Base-by-base conservation (phyloP, 805 yeast species). In the Lachancea quebecensis region DNA sequence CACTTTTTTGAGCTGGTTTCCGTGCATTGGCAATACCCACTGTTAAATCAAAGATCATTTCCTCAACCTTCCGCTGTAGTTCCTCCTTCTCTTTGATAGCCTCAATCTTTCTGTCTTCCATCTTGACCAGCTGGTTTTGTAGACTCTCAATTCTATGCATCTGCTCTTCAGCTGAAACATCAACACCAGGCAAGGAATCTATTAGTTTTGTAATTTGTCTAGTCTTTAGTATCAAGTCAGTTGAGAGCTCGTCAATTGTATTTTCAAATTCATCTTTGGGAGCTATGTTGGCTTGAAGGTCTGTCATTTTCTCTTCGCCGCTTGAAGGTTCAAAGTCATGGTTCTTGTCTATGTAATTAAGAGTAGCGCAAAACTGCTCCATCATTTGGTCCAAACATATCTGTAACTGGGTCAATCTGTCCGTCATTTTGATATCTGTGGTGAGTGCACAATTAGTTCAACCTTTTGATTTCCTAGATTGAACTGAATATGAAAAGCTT, bases 141-240 rank as follows among this genome's bases (percentile, higher is more conserved):
- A 93, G 67, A 11, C 69, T 70, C 41, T 74, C 75, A 14, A 91
- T 85, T 48, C 74, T 73, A 25, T 68, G 65, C 60, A 89, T 61
- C 64, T 90, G 98, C 44, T 78, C 82, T 38, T 73, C 77, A 18
- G 85, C 84, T 1, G 90, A 78, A 1, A 84, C 90, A 8, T 95
- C 96, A 2, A 88, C 86, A 10, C 97, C 98, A 0, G 99, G 99
- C 36, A 91, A 69, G 2, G 95, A 79, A 58, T 86, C 95, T 34
- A 91, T 89, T 25, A 91, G 75, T 56, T 85, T 81, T 34, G 86
- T 76, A 12, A 91, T 85, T 62, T 93, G 98, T 55, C 95, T 76
- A 4, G 95, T 78, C 58, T 90, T 90, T 47, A 88, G 66, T 21
- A 90, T 85, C 8, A 91, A 75, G 59, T 91, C 99, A 0, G 85